Base-by-base conservation (phyloP, 202 grass and related monocot genomes). In the Setaria italica region DNA sequence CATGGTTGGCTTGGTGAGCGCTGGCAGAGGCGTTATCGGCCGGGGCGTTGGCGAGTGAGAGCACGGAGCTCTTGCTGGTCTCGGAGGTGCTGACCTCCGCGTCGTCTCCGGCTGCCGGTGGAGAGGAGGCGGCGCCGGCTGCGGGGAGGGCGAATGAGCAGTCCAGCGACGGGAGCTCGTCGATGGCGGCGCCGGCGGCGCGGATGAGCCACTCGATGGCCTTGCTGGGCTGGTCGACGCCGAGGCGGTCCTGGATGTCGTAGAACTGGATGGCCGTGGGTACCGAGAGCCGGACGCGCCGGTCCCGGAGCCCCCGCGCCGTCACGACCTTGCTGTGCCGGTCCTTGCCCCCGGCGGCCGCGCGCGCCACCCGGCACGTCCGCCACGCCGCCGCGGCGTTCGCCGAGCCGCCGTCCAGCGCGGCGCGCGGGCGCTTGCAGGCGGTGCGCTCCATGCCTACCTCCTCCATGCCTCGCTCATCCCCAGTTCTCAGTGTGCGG, bases 241-340 rank as follows among this genome's bases (percentile, higher is more conserved):
- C 93, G 5, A 95, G 93, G 73, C 93, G 93, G 84, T 95, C 88
- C 84, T 95, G 93, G 77, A 95, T 87, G 75, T 95, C 93, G 81
- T 95, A 95, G 86, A 95, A 95, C 73, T 90, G 90, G 62, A 95
- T 95, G 37, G 93, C 93, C 59, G 93, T 95, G 53, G 73, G 89
- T 54, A 95, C 92, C 3, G 89, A 95, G 14, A 95, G 90, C 37
- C 93, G 86, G 62, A 95, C 84, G 32, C 90, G 88, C 9, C 93
- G 90, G 80, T 95, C 93, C 4, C 90, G 88, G 67, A 95, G 88
- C 19, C 90, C 93, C 8, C 91, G 87, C 10, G 88, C 78, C 19
- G 93, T 95, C 67, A 90, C 91, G 45, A 95, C 93, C 88, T 95
- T 95, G 86, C 90, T 95, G 93, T 95, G 93, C 32, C 90, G 76